phyloP scores from a whole-genome alignment of 192 early-diverging fungal genomes.

The Gaertneriomyces sp. region DNA sequence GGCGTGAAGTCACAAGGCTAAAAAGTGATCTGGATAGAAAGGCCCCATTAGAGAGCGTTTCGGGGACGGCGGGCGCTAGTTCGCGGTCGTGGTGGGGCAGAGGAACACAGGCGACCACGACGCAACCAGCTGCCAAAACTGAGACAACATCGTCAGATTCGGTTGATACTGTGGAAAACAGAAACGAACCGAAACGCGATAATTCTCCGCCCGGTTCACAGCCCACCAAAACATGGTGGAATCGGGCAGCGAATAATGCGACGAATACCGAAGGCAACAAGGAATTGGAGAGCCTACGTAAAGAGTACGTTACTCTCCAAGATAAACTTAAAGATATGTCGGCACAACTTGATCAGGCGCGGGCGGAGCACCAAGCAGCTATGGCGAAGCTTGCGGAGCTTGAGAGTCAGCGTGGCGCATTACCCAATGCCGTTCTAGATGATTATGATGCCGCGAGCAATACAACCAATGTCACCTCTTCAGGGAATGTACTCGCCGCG shows the following conservation, averaged over 20 bases:
- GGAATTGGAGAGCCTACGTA: constrained; percentile 1
- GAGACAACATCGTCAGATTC: constrained; percentile 5
- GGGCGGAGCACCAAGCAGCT: not conserved
- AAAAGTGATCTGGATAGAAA: constrained; percentile 1
- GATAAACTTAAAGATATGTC: not conserved
- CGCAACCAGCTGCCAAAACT: not conserved
- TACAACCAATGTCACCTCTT: too few relatives aligned
- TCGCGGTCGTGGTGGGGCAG: constrained; percentile 24
- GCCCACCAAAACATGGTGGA: constrained; percentile 1
- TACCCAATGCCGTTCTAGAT: too few relatives aligned
- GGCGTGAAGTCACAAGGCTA: not conserved
- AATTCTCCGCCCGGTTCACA: not conserved
- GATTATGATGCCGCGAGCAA: too few relatives aligned
- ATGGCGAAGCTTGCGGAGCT: too few relatives aligned
- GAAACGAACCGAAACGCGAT: not conserved
- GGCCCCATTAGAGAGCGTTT: not conserved
- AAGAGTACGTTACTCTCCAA: not conserved
- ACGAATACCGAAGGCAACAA: not conserved
- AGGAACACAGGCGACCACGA: not conserved
- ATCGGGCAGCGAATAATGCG: not conserved
- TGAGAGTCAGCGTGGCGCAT: too few relatives aligned
- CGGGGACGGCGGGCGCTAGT: not conserved
- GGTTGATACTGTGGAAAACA: not conserved
- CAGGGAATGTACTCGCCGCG: too few relatives aligned
- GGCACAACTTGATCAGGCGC: not conserved